Conservation (phyloP, 495 filamentous ascomycete genomes). For the Terfezia boudieri region DNA sequence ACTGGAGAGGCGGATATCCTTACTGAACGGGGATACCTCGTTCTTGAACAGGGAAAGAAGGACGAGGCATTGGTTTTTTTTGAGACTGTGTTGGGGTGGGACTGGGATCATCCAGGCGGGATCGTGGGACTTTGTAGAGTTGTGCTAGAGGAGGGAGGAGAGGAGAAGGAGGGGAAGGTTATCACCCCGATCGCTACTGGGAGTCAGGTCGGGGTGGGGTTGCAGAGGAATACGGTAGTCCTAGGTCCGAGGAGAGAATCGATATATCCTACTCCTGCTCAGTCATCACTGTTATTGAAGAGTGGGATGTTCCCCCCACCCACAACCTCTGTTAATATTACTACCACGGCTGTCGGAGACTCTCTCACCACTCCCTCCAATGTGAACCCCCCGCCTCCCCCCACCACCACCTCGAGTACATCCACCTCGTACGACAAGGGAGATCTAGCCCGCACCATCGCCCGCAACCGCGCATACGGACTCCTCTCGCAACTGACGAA, state of each 20-base stretch:
- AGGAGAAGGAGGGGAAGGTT: neutral
- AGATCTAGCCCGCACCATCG: slow-evolving; percentile 35
- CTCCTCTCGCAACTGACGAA: slow-evolving; percentile 63
- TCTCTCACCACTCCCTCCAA: neutral
- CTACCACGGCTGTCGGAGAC: neutral
- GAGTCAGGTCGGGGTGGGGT: neutral
- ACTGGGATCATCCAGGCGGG: slow-evolving; percentile 52
- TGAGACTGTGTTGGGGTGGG: slow-evolving; percentile 54
- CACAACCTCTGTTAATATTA: neutral
- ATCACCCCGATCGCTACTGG: neutral
- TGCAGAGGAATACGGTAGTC: neutral
- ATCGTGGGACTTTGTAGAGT: slow-evolving; percentile 66
- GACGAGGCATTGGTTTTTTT: slow-evolving; percentile 49
- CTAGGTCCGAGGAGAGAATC: neutral
- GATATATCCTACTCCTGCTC: neutral
- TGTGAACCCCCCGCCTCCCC: neutral
- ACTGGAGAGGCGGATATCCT: slow-evolving; percentile 6
- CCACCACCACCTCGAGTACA: neutral
- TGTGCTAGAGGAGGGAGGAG: slow-evolving; percentile 27
- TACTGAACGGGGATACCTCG: slow-evolving; percentile 37
- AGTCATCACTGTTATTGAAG: no score
- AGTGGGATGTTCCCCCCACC: no score
- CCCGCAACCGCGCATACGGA: slow-evolving; percentile 65
- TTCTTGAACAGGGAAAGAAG: slow-evolving; percentile 34
- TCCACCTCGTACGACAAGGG: slow-evolving; percentile 5